These are phyloP conservation scores for Leccinum boreale DNA, from an alignment of 768 basidiomycete species.

Conservation along the genomic window DNA sequence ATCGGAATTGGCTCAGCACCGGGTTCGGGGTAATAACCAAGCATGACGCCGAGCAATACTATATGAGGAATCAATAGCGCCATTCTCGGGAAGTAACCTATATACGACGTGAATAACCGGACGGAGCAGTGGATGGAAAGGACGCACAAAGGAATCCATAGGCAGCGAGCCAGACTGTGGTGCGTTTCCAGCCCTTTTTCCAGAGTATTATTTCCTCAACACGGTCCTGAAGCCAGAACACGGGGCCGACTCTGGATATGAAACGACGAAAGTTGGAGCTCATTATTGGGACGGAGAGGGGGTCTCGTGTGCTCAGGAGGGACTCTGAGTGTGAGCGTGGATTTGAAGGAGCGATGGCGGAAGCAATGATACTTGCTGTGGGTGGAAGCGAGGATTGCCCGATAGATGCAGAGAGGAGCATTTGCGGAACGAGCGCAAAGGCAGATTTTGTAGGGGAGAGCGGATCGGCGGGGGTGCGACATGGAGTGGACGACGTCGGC, in stretches of 20 bases:
- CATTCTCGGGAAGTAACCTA: constrained; percentile 77
- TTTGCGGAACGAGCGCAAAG: constrained; percentile 38
- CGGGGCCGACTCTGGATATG: constrained; percentile 66
- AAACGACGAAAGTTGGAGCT: constrained; percentile 69
- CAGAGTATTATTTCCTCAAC: constrained; percentile 83
- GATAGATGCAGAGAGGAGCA: constrained; percentile 28
- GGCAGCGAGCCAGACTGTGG: constrained; percentile 67
- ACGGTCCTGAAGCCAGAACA: constrained; percentile 90
- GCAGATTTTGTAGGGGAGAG: constrained; percentile 31
- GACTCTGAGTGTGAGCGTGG: constrained; percentile 4
- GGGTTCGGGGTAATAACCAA: constrained; percentile 54
- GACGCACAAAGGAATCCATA: constrained; percentile 80
- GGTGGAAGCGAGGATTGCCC: constrained; percentile 5
- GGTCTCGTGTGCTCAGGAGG: constrained; percentile 58
- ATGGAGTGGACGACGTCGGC: constrained; percentile 6
- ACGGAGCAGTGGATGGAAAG: neutral
- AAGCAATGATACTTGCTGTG: constrained; percentile 9
- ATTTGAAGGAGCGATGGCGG: constrained; percentile 22
- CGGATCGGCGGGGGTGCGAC: neutral
- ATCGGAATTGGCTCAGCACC: constrained; percentile 34
- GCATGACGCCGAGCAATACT: constrained; percentile 58
- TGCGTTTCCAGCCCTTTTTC: constrained; percentile 72
- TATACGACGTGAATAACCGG: neutral
- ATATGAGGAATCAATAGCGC: constrained; percentile 68
- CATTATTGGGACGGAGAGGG: constrained; percentile 74